Percentiles rank a stretch among this genome's conserved stretches.
Evolutionary conservation across 192 early-diverging fungal species (phyloP).

Genomic region (Coemansia sp.): DNA sequence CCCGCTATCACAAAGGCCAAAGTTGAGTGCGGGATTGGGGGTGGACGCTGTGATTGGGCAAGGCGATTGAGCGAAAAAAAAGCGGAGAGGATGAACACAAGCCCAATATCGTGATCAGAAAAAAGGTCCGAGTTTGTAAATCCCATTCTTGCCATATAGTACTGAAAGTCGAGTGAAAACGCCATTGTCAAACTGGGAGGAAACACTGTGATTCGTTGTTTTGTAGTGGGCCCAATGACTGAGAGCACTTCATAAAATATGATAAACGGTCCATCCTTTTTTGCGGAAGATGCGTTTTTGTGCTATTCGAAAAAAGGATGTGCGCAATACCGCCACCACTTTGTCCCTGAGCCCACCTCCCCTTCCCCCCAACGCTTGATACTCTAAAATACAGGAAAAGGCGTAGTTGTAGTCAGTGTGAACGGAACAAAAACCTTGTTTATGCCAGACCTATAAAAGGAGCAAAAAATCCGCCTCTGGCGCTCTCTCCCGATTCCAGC

Average conservation of each 20-base stretch:
- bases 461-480: not conserved
- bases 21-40: not conserved
- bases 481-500: not conserved
- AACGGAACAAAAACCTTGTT: not conserved
- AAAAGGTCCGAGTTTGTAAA: not conserved
- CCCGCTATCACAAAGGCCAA: not conserved
- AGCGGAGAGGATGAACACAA: constrained; percentile 4
- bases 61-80: not conserved
- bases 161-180: not conserved
- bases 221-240: not conserved
- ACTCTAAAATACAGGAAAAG: not conserved
- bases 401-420: not conserved
- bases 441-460: not conserved
- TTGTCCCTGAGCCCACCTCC: not conserved
- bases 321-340: not conserved
- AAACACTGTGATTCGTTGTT: not conserved
- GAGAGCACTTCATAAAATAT: not conserved
- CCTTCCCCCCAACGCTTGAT: not conserved
- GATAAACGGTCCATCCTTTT: not conserved
- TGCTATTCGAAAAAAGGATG: not conserved
- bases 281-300: not conserved
- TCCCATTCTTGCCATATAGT: not conserved
- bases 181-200: not conserved
- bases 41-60: not conserved
- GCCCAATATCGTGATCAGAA: not conserved